Evolutionary conservation across 192 early-diverging fungal species (phyloP).

Genomic region (Coemansia sp.): DNA sequence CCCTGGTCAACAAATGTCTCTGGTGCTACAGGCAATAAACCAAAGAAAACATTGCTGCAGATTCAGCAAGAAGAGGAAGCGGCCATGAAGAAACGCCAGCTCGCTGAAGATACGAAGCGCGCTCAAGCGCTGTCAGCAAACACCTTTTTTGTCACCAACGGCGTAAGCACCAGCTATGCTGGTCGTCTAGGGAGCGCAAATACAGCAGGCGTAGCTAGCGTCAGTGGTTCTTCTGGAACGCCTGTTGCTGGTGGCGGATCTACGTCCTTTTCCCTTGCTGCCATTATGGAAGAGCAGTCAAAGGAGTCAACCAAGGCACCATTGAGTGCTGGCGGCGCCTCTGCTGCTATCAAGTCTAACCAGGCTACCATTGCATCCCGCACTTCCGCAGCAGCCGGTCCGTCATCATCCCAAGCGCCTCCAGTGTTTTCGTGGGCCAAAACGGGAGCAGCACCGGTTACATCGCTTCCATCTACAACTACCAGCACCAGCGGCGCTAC

Average conservation of each 20-base stretch:
- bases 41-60: slow-evolving; percentile 53
- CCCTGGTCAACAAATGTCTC: slow-evolving; percentile 37
- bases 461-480: not conserved
- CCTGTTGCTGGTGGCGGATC: slow-evolving; percentile 7
- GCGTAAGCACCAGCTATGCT: slow-evolving; percentile 41
- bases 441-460: not conserved
- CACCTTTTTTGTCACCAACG: not conserved
- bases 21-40: slow-evolving; percentile 25
- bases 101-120: slow-evolving; percentile 27
- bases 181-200: slow-evolving; percentile 21
- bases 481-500: not conserved
- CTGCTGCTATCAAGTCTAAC: not conserved
- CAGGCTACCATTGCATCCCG: slow-evolving; percentile 4
- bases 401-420: not conserved
- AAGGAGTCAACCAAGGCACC: slow-evolving; percentile 13
- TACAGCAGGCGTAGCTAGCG: slow-evolving; percentile 5
- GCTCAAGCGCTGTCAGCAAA: not conserved
- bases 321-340: not conserved
- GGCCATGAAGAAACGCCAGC: slow-evolving; percentile 31
- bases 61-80: slow-evolving; percentile 56
- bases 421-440: slow-evolving; percentile 17
- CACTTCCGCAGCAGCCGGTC: not conserved
- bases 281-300: slow-evolving; percentile 53
- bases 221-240: not conserved
- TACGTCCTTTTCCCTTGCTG: slow-evolving; percentile 28